Evolutionary conservation across 140 eudicot genomes (phyloP).

Genomic region (Flaveria floridana): DNA sequence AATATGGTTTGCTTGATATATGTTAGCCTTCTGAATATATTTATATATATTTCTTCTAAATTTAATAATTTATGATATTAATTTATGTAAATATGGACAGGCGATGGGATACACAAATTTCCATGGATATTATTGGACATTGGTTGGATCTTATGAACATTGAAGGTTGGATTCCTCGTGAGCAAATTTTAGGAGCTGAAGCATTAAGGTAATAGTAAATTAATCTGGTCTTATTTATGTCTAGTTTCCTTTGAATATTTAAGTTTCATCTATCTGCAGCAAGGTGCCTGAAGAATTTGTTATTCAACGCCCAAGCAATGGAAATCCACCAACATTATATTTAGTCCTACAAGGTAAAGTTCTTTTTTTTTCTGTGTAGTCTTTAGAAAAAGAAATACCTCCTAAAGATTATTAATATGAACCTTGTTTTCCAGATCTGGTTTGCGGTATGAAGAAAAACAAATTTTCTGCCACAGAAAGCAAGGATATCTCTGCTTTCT

Average conservation of each 20-base stretch:
- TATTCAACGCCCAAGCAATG: constrained; percentile 87
- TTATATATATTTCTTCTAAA: not conserved
- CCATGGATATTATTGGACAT: constrained; percentile 92
- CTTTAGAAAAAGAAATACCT: not conserved
- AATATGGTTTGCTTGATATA: constrained; percentile 61
- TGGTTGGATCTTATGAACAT: constrained; percentile 96
- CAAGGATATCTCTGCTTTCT: constrained; percentile 59
- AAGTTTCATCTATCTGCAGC: constrained; percentile 42
- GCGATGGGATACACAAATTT: constrained; percentile 87
- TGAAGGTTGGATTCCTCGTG: constrained; percentile 99
- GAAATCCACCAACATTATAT: constrained; percentile 92
- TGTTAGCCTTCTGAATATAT: not conserved
- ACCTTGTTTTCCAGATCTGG: constrained; percentile 55
- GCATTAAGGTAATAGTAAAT: constrained; percentile 86
- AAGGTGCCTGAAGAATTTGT: constrained; percentile 96
- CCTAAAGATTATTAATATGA: constrained; percentile 10
- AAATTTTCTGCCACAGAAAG: constrained; percentile 52
- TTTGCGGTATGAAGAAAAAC: constrained; percentile 58
- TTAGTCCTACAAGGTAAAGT: constrained; percentile 73
- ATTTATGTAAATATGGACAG: constrained; percentile 38
- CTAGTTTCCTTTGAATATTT: constrained; percentile 7
- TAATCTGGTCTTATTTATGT: constrained; percentile 4
- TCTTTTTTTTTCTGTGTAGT: not conserved
- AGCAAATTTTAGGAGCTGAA: constrained; percentile 97
- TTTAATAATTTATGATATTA: constrained; percentile 3